Evolutionary conservation across 78 protist genomes (phyloP), one percentile per base, ranked within the genome.

Genomic region (Polysphondylium violaceum): DNA sequence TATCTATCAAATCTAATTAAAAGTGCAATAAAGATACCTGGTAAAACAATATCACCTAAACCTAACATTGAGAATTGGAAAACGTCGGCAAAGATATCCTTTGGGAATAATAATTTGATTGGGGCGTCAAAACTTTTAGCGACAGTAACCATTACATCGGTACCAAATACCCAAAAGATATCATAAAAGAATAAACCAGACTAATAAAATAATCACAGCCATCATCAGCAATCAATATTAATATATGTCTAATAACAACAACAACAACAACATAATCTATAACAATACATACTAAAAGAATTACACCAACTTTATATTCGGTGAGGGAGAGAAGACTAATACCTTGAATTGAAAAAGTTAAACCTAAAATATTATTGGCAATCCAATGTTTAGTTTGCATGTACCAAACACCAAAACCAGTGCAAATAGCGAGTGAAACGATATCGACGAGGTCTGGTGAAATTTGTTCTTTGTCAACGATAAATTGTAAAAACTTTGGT

Each of bases 31-130:
- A 96, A 90, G 65, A 96, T 55, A 29, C 98, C 98, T 23, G 99
- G 99, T 41, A 98, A 90, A 40, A 98, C 99, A 55, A 98, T 98
- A 76, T 98, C 99, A 21, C 99, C 99, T 3, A 98, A 94, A 33
- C 99, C 99, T 36, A 98, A 95, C 98, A 98, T 85, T 12, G 99
- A 71, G 88, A 93, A 93, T 40, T 90, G 63, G 21, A 3, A 43
- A 53, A n/a, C 86, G 47, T 41, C 51, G n/a, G 91, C 93, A 14
- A 89, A 58, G 2, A 95, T 21, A 47, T 83, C 87, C 64, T 78
- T 69, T 16, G 99, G 99, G 78, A 92, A 95, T 29, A 97, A 11
- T 9, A 98, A 21, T 72, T 97, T 95, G 96, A 98, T 91, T 38
- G 99, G 99, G 0, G 97, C 98, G 19, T 98, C 98, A 58, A 98